Base-by-base conservation (phyloP, 2,329 filamentous ascomycete species). In the Bipolaris sorokiniana region DNA sequence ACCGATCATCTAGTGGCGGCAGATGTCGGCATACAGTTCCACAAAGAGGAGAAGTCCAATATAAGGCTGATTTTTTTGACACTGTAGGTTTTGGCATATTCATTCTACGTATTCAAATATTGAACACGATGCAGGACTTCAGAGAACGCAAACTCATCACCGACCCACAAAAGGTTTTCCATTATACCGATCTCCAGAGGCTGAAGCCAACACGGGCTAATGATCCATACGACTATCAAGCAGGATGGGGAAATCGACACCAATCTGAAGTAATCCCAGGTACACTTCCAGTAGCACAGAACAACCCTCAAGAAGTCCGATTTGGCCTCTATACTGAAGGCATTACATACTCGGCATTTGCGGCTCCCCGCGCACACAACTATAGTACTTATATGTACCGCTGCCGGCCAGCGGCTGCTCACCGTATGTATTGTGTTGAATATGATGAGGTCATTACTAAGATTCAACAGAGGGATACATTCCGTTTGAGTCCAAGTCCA, bases 291-390 rank as follows among this genome's bases (percentile, higher is more conserved):
- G 72, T 76, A 26, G 77, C 73, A 3, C 77, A 79, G 58, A 79
- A 79, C 61, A 78, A 70, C 34, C 79, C 79, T 1, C 77, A 80
- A 34, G 76, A 76, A 56, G 69, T 73, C 13, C 69, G 77, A 20
- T 80, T 80, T 58, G 79, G 79, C 7, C 69, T 81, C 2, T 81
- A 81, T 58, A 77, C 78, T 1, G 79, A 81, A 59, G 76, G 77
- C 16, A 79, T 81, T 59, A 81, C 78, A 15, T 78, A 77, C 41
- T 77, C 75, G 16, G 75, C 78, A 11, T 81, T 81, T 60, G 75
- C 74, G 46, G 78, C 79, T 5, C 78, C 78, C 6, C 70, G 79
- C 22, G 67, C 73, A 40, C 64, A 71, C 26, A 80, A 81, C 65
- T 77, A 73, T 58, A 79, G 75, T 47, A 78, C 78, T 10, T 81